Percentiles rank a stretch among this genome's conserved stretches.
These are phyloP conservation scores for Globisporangium takayamanum DNA, from an alignment of 352 stramenopile genomes.

Conservation along the genomic window DNA sequence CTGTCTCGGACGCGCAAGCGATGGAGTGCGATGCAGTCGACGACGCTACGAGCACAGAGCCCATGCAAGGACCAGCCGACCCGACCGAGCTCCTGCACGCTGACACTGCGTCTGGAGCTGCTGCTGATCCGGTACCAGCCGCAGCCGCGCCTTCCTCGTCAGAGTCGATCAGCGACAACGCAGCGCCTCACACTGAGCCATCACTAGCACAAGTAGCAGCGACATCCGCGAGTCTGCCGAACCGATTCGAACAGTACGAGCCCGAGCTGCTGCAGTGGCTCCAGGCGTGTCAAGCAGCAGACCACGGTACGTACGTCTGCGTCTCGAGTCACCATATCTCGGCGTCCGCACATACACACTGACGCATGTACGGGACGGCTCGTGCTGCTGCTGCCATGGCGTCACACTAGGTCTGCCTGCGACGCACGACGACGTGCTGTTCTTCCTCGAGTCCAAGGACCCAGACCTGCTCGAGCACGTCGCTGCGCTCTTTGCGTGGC, in stretches of 20 bases:
- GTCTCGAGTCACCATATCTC: background rate
- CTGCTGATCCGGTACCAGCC: too few species aligned
- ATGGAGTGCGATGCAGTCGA: too few species aligned
- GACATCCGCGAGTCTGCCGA: background rate
- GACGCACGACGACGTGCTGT: constrained; percentile 50
- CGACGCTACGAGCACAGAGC: too few species aligned
- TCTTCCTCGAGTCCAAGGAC: constrained; percentile 55
- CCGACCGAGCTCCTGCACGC: too few species aligned
- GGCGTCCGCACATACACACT: background rate
- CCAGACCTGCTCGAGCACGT: constrained; percentile 47
- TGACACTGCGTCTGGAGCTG: too few species aligned
- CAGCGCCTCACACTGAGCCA: background rate
- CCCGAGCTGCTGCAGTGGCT: constrained; percentile 52
- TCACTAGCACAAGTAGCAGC: background rate
- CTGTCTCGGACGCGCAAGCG: too few species aligned
- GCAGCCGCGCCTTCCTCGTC: too few species aligned
- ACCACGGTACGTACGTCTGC: constrained; percentile 8
- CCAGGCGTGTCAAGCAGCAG: constrained; percentile 25
- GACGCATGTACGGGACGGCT: background rate
- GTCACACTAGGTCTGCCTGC: constrained; percentile 10
- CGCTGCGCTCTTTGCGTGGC: constrained; percentile 51
- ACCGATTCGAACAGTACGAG: constrained; percentile 30
- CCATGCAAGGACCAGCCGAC: too few species aligned
- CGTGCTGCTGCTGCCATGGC: background rate
- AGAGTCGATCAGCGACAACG: background rate